A percentile compares a stretch with the other conserved stretches of the same genome.
These are phyloP conservation scores for Wickerhamiella azyma DNA, from an alignment of 805 yeast genomes.

Conservation along the genomic window DNA sequence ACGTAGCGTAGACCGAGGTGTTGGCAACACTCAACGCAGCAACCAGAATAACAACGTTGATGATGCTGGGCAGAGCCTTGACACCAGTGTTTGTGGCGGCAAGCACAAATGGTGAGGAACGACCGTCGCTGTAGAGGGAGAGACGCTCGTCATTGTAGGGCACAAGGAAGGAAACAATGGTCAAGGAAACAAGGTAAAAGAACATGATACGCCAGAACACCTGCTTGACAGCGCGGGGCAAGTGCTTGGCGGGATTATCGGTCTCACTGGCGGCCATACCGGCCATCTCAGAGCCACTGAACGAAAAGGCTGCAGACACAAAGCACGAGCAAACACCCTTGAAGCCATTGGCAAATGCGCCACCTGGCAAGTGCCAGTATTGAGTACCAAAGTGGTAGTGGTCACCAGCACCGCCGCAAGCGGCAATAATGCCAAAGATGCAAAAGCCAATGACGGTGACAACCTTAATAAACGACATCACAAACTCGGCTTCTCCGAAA, in stretches of 20 bases:
- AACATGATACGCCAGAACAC: slow-evolving; percentile 60
- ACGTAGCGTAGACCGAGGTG: slow-evolving; percentile 55
- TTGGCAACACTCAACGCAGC: slow-evolving; percentile 62
- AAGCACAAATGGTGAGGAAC: slow-evolving; percentile 69
- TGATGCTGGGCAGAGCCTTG: slow-evolving; percentile 46
- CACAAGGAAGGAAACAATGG: slow-evolving; percentile 46
- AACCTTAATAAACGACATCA: slow-evolving; percentile 44
- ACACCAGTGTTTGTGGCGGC: slow-evolving; percentile 54
- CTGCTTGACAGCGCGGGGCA: slow-evolving; percentile 58
- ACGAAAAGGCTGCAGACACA: slow-evolving; percentile 53
- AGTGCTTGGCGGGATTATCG: slow-evolving; percentile 43
- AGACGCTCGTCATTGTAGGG: slow-evolving; percentile 40
- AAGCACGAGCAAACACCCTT: slow-evolving; percentile 53
- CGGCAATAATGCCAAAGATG: slow-evolving; percentile 42
- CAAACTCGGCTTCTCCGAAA: slow-evolving; percentile 56
- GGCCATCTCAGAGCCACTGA: slow-evolving; percentile 52
- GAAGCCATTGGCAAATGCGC: slow-evolving; percentile 42
- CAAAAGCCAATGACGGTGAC: slow-evolving; percentile 47
- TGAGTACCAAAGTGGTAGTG: slow-evolving; percentile 41
- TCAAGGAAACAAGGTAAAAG: slow-evolving; percentile 44
- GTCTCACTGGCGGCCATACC: slow-evolving; percentile 61
- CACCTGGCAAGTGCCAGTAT: slow-evolving; percentile 52
- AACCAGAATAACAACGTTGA: slow-evolving; percentile 55
- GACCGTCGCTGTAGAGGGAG: slow-evolving; percentile 36
- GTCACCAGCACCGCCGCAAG: slow-evolving; percentile 44